Base-by-base conservation (phyloP, 345 rosid species). In the Geranium rotundifolium region DNA sequence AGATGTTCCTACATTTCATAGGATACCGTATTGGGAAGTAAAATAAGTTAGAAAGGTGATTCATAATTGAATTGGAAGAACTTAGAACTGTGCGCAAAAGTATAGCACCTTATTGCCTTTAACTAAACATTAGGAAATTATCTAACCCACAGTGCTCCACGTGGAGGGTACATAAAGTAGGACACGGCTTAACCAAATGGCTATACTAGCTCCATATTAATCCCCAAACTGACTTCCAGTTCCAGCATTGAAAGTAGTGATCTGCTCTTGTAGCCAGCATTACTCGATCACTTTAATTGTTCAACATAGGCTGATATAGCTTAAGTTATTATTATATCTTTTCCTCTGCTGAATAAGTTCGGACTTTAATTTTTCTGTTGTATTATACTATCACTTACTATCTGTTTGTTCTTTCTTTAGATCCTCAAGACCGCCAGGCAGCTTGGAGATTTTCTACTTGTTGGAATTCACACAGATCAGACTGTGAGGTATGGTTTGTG, bases 371-470 rank as follows among this genome's bases (percentile, higher is more conserved):
- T n/a, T n/a, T n/a, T n/a, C n/a, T n/a, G n/a, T n/a, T n/a, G n/a
- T n/a, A 37, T 52, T 64, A 64, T 59, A 10, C 56, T 52, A 16
- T 14, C 41, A 30, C n/a, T 7, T 31, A 57, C n/a, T 30, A 10
- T 57, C 52, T 31, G 64, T 54, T 70, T 55, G 16, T 69, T 17
- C 50, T 59, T 49, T 16, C 72, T n/a, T 68, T 74, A 91, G 98
- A 89, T 89, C 72, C 90, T 92, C 63, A 89, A 82, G 78, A 69
- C 69, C 63, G 98, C 98, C 29, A 82, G 88, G 79, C 90, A 87
- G 79, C 96, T 81, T 65, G 98, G 96, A 69, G 98, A 92, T 67
- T 92, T 92, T 75, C 79, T 92, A 65, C 78, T 92, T 54, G 98
- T 87, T 81, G 98, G 98, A 57, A 75, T 92, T 71, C 86, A 87